These are phyloP conservation scores for Kalmanozyma brasiliensis DNA, from an alignment of 1,284 basidiomycete genomes.

Conservation along the genomic window DNA sequence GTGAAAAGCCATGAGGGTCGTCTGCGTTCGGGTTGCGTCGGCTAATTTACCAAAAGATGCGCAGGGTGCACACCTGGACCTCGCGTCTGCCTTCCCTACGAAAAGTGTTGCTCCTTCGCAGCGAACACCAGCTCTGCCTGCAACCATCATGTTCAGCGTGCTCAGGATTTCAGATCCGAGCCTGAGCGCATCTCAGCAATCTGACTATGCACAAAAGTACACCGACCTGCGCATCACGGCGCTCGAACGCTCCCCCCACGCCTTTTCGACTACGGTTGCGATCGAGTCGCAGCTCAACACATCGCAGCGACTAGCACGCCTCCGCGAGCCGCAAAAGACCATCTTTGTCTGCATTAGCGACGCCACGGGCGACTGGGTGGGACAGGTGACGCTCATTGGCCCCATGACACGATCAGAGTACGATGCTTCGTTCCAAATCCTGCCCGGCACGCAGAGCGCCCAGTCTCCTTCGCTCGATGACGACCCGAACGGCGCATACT, in stretches of 20 bases:
- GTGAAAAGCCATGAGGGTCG: too few species aligned
- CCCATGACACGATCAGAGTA: constrained; percentile 13
- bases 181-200: constrained; percentile 4
- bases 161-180: constrained; percentile 10
- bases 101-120: too few species aligned
- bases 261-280: constrained; percentile 21
- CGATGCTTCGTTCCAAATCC: constrained; percentile 9
- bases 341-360: constrained; percentile 16
- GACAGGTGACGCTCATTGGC: constrained; percentile 17
- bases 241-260: constrained; percentile 21
- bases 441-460: constrained; percentile 1
- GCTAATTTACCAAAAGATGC: too few species aligned
- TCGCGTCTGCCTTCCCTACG: too few species aligned
- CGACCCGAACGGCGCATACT: constrained; percentile 2
- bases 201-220: constrained; percentile 11
- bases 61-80: too few species aligned
- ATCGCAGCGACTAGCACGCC: constrained; percentile 8
- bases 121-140: too few species aligned
- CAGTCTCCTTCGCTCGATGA: not conserved
- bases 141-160: constrained; percentile 7
- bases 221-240: constrained; percentile 13
- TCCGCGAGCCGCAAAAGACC: constrained; percentile 8
- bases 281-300: constrained; percentile 9
- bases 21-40: too few species aligned
- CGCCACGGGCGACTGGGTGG: constrained; percentile 10